Conservation (phyloP, 2,329 filamentous ascomycete genomes). For the Rhinocladiella similis region DNA sequence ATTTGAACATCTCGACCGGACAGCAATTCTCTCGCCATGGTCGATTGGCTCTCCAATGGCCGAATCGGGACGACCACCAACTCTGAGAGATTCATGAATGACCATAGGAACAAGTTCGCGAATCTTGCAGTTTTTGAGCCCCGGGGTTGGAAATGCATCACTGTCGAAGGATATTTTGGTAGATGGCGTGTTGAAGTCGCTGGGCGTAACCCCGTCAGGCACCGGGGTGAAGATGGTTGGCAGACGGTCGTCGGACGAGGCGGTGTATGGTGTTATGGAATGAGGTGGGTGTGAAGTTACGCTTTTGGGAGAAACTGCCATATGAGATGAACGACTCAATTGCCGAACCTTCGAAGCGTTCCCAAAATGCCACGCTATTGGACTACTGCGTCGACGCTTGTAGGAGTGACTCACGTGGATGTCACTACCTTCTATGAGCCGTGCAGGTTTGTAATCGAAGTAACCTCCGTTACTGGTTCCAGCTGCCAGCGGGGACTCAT, state of each 20-base stretch:
- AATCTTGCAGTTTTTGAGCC: slow-evolving; percentile 45
- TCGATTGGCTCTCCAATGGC: slow-evolving; percentile 45
- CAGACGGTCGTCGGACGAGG: slow-evolving; percentile 11
- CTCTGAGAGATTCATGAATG: slow-evolving; percentile 49
- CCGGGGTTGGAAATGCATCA: slow-evolving; percentile 34
- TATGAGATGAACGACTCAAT: slow-evolving; percentile 38
- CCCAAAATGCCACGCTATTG: slow-evolving; percentile 36
- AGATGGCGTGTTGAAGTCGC: slow-evolving; percentile 17
- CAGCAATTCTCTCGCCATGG: slow-evolving; percentile 47
- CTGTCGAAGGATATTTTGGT: slow-evolving; percentile 18
- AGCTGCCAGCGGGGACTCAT: slow-evolving; percentile 34
- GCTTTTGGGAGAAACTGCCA: slow-evolving; percentile 36
- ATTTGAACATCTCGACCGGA: slow-evolving; percentile 45
- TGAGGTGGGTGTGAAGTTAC: background rate
- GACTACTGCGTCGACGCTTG: slow-evolving; percentile 47
- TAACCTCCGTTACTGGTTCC: slow-evolving; percentile 28
- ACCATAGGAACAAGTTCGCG: slow-evolving; percentile 47
- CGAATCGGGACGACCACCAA: slow-evolving; percentile 50
- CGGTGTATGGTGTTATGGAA: slow-evolving; percentile 20
- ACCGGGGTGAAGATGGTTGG: slow-evolving; percentile 17
- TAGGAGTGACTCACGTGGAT: slow-evolving; percentile 43
- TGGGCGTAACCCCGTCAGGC: slow-evolving; percentile 11
- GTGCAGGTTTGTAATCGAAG: slow-evolving; percentile 39
- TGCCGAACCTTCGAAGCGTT: slow-evolving; percentile 40
- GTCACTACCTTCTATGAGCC: slow-evolving; percentile 45